Evolutionary conservation across 1,139 yeast species (phyloP), one percentile per base, ranked within the genome.

Genomic region (Yamadazyma aaseri): DNA sequence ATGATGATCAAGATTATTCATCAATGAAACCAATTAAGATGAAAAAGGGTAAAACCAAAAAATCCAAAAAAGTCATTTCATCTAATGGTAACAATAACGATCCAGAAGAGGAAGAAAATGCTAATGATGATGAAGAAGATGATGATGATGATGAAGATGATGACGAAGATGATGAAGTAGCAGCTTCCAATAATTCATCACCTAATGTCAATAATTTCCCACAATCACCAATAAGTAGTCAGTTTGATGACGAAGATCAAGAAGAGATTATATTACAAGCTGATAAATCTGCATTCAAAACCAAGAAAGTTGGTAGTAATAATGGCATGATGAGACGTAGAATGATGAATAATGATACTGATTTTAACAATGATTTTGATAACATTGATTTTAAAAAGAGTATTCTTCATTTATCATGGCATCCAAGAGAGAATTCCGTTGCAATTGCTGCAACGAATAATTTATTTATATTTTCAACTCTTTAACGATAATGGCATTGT

Each of bases 381-480:
- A 82, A 81, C 46, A 85, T 90, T 52, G 97, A 94, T 62, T 92
- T 89, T 67, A 89, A 90, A 62, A 90, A 90, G 74, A 85, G 89
- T 63, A 90, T 94, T 46, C 74, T 92, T 62, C 97, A 92, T 65
- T 73, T 89, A 61, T 89, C 97, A 56, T 94, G 99, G 98, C 98
- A 94, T 68, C 98, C 98, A 45, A 75, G 73, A 53, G 98, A 94
- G 65, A 87, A 92, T 65, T 83, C 95, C 33, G 96, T 94, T 47
- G 98, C 98, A 28, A 86, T 94, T 55, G 98, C 97, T 33, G 98
- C 98, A 20, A 94, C 99, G 17, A 94, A 94, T 67, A 94, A 94
- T 65, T 74, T 86, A 55, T 84, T 84, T 65, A 82, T 84, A 45
- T 81, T 82, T 58, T 79, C 86, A 36, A 80, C 86, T 41, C 70